Percentiles rank a stretch among this genome's conserved stretches.
These are phyloP conservation scores for Ophiocordyceps camponoti-floridani DNA, from an alignment of 2,329 filamentous ascomycete species.

Conservation along the genomic window DNA sequence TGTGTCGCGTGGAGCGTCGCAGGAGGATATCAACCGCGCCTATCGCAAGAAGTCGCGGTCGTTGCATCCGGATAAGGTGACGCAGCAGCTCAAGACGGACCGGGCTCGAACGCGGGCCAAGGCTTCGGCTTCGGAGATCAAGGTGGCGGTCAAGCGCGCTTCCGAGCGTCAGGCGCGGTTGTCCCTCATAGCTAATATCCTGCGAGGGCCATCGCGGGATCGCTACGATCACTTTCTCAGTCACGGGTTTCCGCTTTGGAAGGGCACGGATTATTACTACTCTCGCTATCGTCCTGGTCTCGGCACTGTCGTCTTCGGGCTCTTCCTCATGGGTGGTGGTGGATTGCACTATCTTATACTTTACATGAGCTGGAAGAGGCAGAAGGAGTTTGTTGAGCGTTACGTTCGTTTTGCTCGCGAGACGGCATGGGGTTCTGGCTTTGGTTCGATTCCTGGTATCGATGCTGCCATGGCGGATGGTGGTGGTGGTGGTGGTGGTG, in stretches of 20 bases:
- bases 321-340: slow-evolving; percentile 71
- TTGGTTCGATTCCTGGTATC: slow-evolving; percentile 32
- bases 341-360: slow-evolving; percentile 74
- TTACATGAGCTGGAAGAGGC: slow-evolving; percentile 73
- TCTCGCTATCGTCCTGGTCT: slow-evolving; percentile 80
- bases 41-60: slow-evolving; percentile 74
- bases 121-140: slow-evolving; percentile 53
- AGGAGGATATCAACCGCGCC: slow-evolving; percentile 83
- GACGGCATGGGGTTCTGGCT: slow-evolving; percentile 76
- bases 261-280: slow-evolving; percentile 98
- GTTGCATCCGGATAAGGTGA: slow-evolving; percentile 91
- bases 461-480: slow-evolving; percentile 27
- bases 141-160: slow-evolving; percentile 62
- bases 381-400: slow-evolving; percentile 76
- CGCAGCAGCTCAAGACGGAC: slow-evolving; percentile 60
- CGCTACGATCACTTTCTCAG: slow-evolving; percentile 88
- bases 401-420: slow-evolving; percentile 82
- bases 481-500: too few species aligned
- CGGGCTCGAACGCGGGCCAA: slow-evolving; percentile 33
- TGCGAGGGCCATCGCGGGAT: slow-evolving; percentile 62
- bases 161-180: slow-evolving; percentile 71
- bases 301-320: slow-evolving; percentile 62
- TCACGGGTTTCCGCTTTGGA: slow-evolving; percentile 92
- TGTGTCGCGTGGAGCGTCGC: slow-evolving; percentile 51
- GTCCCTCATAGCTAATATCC: slow-evolving; percentile 68